A percentile compares a stretch with the other conserved stretches of the same genome.
Conservation (phyloP, 441 rosid species). For the Isatis lusitanica region DNA sequence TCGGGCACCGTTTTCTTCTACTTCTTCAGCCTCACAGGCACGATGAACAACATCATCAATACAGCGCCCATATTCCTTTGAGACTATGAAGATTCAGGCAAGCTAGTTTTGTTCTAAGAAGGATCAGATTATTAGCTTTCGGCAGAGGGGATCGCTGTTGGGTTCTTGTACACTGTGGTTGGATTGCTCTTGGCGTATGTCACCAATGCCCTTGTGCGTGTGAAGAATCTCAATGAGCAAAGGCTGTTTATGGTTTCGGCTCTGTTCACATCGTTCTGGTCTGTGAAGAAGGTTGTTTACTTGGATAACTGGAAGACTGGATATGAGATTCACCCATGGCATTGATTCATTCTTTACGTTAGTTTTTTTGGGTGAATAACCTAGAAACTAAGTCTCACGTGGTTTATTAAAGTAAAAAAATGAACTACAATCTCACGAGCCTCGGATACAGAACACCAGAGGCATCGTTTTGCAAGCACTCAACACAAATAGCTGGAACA, state of each 20-base stretch:
- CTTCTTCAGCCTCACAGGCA: conserved; percentile 74
- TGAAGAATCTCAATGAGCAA: conserved; percentile 50
- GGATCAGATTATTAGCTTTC: conserved; percentile 75
- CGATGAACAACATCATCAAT: conserved; percentile 64
- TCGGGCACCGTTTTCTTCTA: conserved; percentile 62
- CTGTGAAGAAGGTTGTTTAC: conserved; percentile 59
- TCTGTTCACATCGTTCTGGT: conserved; percentile 56
- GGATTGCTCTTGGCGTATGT: conserved; percentile 60
- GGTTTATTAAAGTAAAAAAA: too few species aligned
- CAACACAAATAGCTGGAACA: too few species aligned
- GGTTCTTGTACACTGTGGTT: conserved; percentile 66
- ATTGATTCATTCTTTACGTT: conserved; percentile 1
- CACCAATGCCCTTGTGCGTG: conserved; percentile 55
- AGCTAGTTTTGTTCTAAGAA: conserved; percentile 62
- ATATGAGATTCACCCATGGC: conserved; percentile 63
- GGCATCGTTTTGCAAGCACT: too few species aligned
- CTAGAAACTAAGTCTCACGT: too few species aligned
- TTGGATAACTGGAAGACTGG: conserved; percentile 84
- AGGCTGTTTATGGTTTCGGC: conserved; percentile 48
- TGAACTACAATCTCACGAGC: too few species aligned
- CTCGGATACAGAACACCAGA: too few species aligned
- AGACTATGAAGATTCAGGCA: conserved; percentile 53
- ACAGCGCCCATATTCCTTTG: conserved; percentile 61
- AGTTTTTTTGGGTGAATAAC: too few species aligned
- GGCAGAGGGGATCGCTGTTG: conserved; percentile 63